Evolutionary conservation across 2,329 filamentous ascomycete species (phyloP).

Genomic region (Aspergillus japonicus): DNA sequence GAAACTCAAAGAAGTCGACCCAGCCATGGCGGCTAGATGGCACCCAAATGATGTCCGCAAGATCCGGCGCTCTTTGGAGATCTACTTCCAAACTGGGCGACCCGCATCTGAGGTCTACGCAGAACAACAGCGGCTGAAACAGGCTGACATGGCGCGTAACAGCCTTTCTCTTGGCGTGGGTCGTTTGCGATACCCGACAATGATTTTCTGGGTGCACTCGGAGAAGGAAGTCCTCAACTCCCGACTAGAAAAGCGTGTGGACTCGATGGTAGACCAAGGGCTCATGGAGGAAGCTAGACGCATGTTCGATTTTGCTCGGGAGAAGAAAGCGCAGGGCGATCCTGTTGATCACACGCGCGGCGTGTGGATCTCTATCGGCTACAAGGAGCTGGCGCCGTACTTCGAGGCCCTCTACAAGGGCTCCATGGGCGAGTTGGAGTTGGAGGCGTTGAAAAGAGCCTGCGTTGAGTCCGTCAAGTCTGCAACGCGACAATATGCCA

Average conservation of each 20-base stretch:
- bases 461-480: conserved; percentile 75
- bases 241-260: conserved; percentile 74
- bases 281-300: conserved; percentile 61
- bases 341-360: conserved; percentile 71
- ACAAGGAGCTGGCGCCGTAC: conserved; percentile 83
- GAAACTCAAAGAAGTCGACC: conserved; percentile 77
- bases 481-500: conserved; percentile 84
- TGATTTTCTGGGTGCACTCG: conserved; percentile 87
- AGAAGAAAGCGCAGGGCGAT: conserved; percentile 49
- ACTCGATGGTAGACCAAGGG: conserved; percentile 74
- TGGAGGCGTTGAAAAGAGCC: conserved; percentile 56
- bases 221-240: conserved; percentile 65
- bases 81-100: conserved; percentile 78
- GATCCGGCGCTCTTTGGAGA: conserved; percentile 84
- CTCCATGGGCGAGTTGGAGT: conserved; percentile 33
- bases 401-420: conserved; percentile 48
- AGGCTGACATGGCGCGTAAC: conserved; percentile 23
- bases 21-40: conserved; percentile 85
- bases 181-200: conserved; percentile 54
- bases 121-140: conserved; percentile 59
- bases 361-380: conserved; percentile 96
- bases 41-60: conserved; percentile 91
- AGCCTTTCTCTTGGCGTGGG: conserved; percentile 20
- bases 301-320: conserved; percentile 51
- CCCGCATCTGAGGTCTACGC: conserved; percentile 83